Base-by-base conservation (phyloP, 768 basidiomycete genomes). In the Lactarius indigo region DNA sequence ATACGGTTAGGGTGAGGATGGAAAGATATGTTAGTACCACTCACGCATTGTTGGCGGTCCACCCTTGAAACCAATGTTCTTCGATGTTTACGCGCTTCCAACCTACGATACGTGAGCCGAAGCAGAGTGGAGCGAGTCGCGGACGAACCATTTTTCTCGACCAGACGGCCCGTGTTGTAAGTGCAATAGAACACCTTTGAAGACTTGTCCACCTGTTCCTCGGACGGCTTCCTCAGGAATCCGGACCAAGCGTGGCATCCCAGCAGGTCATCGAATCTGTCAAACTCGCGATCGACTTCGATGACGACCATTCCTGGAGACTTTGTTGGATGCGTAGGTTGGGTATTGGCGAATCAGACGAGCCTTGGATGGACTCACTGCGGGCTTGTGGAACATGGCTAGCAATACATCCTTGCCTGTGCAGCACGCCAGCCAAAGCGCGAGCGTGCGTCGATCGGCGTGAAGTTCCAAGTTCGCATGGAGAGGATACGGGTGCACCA, bases 51-150 rank as follows among this genome's bases (percentile, higher is more conserved):
- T 75, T 75, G 0, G 55, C 74, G 12, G 26, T 66, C 74, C 74
- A 76, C 8, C 72, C 74, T 1, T 66, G 66, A 74, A 82, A 83
- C 81, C 81, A 84, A 9, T 67, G 54, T 15, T 83, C 81, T n/a
- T 77, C 68, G 1, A 83, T 75, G 37, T 78, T 74, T 23, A 83
- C 75, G 13, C 80, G 77, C 70, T 82, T 84, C 82, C 82, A 83
- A 8, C 82, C 82, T 83, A 57, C 41, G 54, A 7, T 39, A 20
- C 1, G 8, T 63, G 28, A 44, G 9, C n/a, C n/a, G 13, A 5
- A 12, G 23, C 4, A 6, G 30, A 42, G 31, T 7, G 23, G 5
- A 13, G 0, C 2, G 50, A 52, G 41, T 26, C 37, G 6, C 20
- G n/a, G 44, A 33, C 81, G 52, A 50, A 82, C 82, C 82, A 39